Conservation (phyloP, 1,139 yeast genomes). For the Candida dubliniensis region DNA sequence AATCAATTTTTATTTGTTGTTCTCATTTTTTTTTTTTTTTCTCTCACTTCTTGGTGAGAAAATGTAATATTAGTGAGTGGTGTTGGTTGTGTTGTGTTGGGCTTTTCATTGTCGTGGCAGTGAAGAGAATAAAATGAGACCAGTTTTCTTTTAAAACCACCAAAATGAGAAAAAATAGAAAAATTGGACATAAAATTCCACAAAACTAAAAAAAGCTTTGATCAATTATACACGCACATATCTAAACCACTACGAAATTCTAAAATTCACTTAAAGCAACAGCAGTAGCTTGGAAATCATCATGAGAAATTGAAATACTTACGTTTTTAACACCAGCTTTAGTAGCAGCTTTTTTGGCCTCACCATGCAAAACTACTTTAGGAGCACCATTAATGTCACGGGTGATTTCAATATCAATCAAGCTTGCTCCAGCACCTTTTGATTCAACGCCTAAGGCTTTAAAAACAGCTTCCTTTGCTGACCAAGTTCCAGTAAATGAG, state of each 20-base stretch:
- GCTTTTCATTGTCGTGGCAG: no score
- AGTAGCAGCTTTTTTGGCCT: conserved; percentile 72
- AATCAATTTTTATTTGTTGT: no score
- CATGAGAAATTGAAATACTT: conserved; percentile 91
- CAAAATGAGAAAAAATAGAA: no score
- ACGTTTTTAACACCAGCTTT: conserved; percentile 68
- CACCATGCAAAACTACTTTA: conserved; percentile 69
- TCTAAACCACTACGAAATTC: not conserved
- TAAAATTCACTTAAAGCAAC: conserved; percentile 83
- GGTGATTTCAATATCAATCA: conserved; percentile 83
- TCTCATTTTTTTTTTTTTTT: no score
- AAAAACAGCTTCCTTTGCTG: conserved; percentile 98
- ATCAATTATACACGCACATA: not conserved
- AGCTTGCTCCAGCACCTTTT: conserved; percentile 92
- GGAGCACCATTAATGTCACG: conserved; percentile 84
- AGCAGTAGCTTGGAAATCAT: conserved; percentile 95
- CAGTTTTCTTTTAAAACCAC: no score
- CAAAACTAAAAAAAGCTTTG: not conserved
- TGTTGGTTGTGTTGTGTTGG: no score
- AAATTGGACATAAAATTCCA: no score
- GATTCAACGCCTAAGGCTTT: conserved; percentile 89
- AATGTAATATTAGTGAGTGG: no score
- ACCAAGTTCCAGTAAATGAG: conserved; percentile 97
- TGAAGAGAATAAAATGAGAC: no score
- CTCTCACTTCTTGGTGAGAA: no score